Base-by-base conservation (phyloP, 306 rosid genomes). In the Medicago lupulina region DNA sequence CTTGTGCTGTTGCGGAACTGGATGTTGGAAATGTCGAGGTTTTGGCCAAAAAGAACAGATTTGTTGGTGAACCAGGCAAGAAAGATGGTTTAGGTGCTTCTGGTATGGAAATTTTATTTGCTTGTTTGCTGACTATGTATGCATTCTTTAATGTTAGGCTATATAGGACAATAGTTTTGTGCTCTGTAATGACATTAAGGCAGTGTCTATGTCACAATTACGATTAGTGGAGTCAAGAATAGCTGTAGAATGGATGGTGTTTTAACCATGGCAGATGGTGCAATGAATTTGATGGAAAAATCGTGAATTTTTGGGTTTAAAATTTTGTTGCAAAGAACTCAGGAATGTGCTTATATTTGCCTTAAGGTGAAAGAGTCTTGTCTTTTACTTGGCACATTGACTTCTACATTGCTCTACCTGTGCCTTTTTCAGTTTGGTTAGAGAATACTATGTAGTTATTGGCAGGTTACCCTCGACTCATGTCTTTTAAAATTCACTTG, bases 41-140 rank as follows among this genome's bases (percentile, higher is more conserved):
- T 66, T 66, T 67, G 58, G 67, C 8, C 0, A 14, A 67, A 41
- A 65, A 39, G 57, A 43, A 64, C 14, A 65, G 25, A 70, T 19
- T 11, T 12, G 25, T 5, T 61, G 58, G 25, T 17, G 43, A 34
- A 34, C 46, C 60, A 23, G 55, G 40, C 41, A 57, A 76, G 21
- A 61, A 13, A 64, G 36, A 40, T 23, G 39, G 36, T 59, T 0
- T 47, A 1, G 39, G 70, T 18, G 55, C 21, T 65, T 67, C 68
- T 72, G 85, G 82, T 77, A 82, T 73, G 72, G 9, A 18, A 14
- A 47, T 75, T 39, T 8, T 38, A 47, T 10, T 13, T 53, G 41
- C 38, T 14, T 66, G 1, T 44, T n/a, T 44, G 1, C 15, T 53
- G 8, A 17, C 31, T 61, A 47, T 59, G 0, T 19, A 44, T 68